These are phyloP conservation scores for Zancudomyces culisetae DNA, from an alignment of 371 early-diverging fungal genomes.

Conservation along the genomic window DNA sequence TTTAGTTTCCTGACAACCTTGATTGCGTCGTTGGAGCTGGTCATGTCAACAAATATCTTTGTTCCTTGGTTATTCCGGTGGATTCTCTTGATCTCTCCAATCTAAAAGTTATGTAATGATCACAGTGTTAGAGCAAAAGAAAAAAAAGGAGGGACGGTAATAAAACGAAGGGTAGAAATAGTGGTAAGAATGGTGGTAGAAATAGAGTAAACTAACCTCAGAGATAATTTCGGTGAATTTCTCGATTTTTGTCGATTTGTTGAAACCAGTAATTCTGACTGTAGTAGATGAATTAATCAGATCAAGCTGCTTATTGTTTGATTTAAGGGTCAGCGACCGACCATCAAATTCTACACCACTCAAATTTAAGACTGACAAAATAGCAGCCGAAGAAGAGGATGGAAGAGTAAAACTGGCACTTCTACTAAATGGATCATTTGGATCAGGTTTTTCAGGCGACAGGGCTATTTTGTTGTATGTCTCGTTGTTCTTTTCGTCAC, in stretches of 20 bases:
- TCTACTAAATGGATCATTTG: too few relatives aligned
- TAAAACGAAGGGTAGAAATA: too few relatives aligned
- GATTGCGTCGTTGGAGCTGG: background rate
- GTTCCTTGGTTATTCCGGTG: slow-evolving; percentile 2
- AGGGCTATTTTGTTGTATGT: too few relatives aligned
- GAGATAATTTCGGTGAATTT: background rate
- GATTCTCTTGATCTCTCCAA: background rate
- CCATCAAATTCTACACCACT: too few relatives aligned
- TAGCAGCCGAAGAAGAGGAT: too few relatives aligned
- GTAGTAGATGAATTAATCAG: too few relatives aligned
- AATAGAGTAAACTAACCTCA: background rate
- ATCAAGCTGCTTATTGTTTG: too few relatives aligned
- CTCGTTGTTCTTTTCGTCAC: too few relatives aligned
- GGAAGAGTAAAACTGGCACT: too few relatives aligned
- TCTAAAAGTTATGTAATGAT: background rate
- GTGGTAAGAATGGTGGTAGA: background rate
- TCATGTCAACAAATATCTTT: slow-evolving; percentile 4
- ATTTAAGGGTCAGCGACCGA: too few relatives aligned
- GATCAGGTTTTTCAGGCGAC: too few relatives aligned
- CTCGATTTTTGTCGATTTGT: background rate
- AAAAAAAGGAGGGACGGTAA: background rate
- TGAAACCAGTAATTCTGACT: slow-evolving; percentile 1
- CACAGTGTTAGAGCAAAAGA: background rate
- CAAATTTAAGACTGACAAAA: too few relatives aligned
- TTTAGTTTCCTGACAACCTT: background rate